These are phyloP conservation scores for Corchorus olitorius DNA, from an alignment of 345 rosid genomes.

Conservation along the genomic window DNA sequence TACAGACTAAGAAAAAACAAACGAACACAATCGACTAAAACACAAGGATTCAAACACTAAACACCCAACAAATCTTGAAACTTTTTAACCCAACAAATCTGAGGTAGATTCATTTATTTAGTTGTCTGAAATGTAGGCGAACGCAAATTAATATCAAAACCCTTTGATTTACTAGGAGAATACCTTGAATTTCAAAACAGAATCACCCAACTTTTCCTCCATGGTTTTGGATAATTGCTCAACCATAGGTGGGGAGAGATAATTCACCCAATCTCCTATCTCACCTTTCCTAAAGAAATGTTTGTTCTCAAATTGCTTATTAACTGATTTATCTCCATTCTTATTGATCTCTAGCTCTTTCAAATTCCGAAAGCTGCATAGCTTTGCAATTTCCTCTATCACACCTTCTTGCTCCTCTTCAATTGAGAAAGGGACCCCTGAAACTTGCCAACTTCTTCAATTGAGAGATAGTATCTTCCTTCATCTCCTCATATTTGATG, in stretches of 20 bases:
- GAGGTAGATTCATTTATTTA: no score
- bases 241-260: conserved; percentile 43
- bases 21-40: no score
- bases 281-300: conserved; percentile 52
- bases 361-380: conserved; percentile 51
- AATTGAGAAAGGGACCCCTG: conserved; percentile 41
- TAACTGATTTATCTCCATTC: conserved; percentile 35
- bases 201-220: conserved; percentile 48
- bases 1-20: no score
- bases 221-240: conserved; percentile 34
- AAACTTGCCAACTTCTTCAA: conserved; percentile 44
- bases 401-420: conserved; percentile 45
- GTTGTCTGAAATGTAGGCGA: no score
- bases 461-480: conserved; percentile 32
- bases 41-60: no score
- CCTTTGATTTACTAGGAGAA: not conserved
- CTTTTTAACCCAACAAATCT: no score
- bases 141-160: no score
- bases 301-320: conserved; percentile 41
- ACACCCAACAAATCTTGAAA: no score
- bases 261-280: conserved; percentile 52
- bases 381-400: conserved; percentile 37
- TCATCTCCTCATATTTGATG: conserved; percentile 48
- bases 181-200: conserved; percentile 50
- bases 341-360: conserved; percentile 49